phyloP scores from a whole-genome alignment of 139 green algal genomes.

The Pedinophyceae sp. region DNA sequence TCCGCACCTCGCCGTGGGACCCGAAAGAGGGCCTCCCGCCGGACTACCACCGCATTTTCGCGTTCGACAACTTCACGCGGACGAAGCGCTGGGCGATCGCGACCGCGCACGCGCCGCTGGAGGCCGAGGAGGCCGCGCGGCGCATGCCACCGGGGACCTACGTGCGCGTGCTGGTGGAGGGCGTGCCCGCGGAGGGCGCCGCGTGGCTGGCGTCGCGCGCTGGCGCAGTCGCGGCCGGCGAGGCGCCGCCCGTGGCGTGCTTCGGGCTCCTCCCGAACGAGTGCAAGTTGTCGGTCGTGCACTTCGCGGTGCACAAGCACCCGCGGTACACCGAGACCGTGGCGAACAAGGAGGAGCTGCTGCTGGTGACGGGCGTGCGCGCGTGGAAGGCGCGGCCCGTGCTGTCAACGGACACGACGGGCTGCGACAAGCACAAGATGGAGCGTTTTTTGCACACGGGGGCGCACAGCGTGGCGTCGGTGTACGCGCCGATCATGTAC shows the following conservation, averaged over 20 bases:
- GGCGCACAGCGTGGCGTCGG: slow-evolving; percentile 33
- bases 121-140: not conserved
- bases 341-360: slow-evolving; percentile 65
- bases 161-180: slow-evolving; percentile 43
- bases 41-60: slow-evolving; percentile 82
- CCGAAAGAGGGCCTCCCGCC: slow-evolving; percentile 62
- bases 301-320: slow-evolving; percentile 61
- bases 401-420: slow-evolving; percentile 49
- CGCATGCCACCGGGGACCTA: slow-evolving; percentile 38
- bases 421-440: slow-evolving; percentile 83
- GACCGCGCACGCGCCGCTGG: not conserved
- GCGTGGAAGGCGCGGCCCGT: slow-evolving; percentile 37
- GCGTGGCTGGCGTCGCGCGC: slow-evolving; percentile 17
- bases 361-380: slow-evolving; percentile 46
- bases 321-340: slow-evolving; percentile 33
- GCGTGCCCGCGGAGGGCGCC: slow-evolving; percentile 32
- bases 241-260: slow-evolving; percentile 31
- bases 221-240: slow-evolving; percentile 6
- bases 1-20: slow-evolving; percentile 79
- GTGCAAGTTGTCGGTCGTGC: slow-evolving; percentile 71
- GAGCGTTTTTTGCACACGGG: slow-evolving; percentile 68
- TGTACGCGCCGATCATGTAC: slow-evolving; percentile 78
- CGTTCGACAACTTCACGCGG: slow-evolving; percentile 76
- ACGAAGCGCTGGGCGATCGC: slow-evolving; percentile 4
- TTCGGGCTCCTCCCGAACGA: slow-evolving; percentile 83